Conservation (phyloP, 192 early-diverging fungal species). For the Umbelopsis vinacea region DNA sequence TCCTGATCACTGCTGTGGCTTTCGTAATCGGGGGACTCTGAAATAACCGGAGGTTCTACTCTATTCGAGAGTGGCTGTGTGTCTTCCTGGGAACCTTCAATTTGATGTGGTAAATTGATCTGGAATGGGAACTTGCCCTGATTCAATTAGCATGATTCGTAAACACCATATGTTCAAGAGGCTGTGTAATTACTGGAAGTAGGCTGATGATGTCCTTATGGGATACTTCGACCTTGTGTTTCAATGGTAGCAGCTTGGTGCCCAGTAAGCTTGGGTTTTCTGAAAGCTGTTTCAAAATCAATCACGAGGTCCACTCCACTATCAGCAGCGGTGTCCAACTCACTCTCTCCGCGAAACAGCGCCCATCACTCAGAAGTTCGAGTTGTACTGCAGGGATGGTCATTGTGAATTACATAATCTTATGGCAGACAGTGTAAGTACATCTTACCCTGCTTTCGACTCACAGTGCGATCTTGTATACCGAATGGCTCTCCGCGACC, state of each 20-base stretch:
- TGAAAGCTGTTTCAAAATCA: neutral
- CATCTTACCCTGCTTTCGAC: slow-evolving; percentile 6
- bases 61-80: neutral
- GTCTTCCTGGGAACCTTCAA: neutral
- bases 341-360: slow-evolving; percentile 14
- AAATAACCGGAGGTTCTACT: neutral
- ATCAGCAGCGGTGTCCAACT: neutral
- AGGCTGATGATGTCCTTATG: slow-evolving; percentile 7
- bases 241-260: slow-evolving; percentile 6
- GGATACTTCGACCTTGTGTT: slow-evolving; percentile 1
- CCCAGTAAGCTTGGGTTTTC: slow-evolving; percentile 16
- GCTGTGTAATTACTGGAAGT: neutral
- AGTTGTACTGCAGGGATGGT: slow-evolving; percentile 1
- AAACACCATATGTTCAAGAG: neutral
- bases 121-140: slow-evolving; percentile 8
- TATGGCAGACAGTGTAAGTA: neutral
- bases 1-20: slow-evolving; percentile 4
- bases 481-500: slow-evolving; percentile 5
- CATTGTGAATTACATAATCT: neutral
- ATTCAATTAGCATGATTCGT: neutral
- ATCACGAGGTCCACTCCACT: neutral
- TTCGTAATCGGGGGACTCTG: neutral
- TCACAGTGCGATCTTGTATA: slow-evolving; percentile 20
- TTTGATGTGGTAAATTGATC: neutral
- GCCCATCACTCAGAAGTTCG: neutral